phyloP scores from a whole-genome alignment of 164 flowering plant species.

The Warburgia ugandensis region DNA sequence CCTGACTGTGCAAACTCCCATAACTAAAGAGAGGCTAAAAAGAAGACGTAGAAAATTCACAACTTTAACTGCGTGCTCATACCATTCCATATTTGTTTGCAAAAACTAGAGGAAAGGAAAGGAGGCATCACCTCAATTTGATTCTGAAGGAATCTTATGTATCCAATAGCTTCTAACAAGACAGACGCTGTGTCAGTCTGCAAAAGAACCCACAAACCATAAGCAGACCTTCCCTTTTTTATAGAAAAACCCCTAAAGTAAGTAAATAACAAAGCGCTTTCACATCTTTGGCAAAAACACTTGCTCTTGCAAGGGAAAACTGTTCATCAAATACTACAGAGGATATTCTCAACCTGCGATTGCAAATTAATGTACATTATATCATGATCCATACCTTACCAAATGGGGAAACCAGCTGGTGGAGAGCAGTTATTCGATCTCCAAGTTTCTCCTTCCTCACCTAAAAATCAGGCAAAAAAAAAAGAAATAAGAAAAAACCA shows the following conservation, averaged over 20 bases:
- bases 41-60: conserved; percentile 11
- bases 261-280: not conserved
- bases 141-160: conserved; percentile 89
- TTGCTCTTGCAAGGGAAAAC: not conserved
- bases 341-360: not conserved
- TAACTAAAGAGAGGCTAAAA: conserved; percentile 12
- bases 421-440: conserved; percentile 43
- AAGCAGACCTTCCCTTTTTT: not conserved
- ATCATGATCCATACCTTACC: conserved; percentile 30
- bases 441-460: conserved; percentile 49
- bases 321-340: too few relatives aligned
- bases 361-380: not conserved
- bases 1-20: not conserved
- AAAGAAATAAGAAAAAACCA: not conserved
- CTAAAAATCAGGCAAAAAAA: conserved; percentile 11
- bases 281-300: too few relatives aligned
- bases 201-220: conserved; percentile 33
- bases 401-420: conserved; percentile 47
- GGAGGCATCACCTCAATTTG: conserved; percentile 80
- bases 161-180: conserved; percentile 90
- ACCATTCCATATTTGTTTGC: conserved; percentile 11
- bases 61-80: conserved; percentile 33
- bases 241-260: not conserved
- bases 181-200: conserved; percentile 99
- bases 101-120: conserved; percentile 6